These are phyloP conservation scores for Glebionis coronaria DNA, from an alignment of 129 eudicot genomes.

Conservation along the genomic window DNA sequence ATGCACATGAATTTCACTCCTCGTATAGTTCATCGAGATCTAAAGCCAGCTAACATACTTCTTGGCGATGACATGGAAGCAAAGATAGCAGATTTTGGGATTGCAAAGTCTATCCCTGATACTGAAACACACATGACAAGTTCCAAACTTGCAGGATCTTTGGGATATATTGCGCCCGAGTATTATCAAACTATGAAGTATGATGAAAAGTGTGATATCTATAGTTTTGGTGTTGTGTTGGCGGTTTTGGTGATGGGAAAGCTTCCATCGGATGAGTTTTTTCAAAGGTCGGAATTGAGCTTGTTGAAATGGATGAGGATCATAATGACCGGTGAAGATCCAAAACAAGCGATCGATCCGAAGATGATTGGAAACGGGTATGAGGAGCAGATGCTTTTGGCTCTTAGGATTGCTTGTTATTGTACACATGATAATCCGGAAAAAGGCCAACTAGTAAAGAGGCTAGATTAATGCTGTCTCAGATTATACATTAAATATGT, in stretches of 20 bases:
- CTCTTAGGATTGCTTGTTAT: conserved; percentile 72
- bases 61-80: too few species aligned
- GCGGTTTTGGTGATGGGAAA: neutral
- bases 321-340: conserved; percentile 65
- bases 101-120: neutral
- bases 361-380: conserved; percentile 56
- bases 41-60: too few species aligned
- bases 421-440: conserved; percentile 64
- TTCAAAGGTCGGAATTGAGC: neutral
- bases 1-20: neutral
- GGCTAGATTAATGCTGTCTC: too few species aligned
- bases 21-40: neutral
- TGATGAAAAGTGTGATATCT: neutral
- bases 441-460: conserved; percentile 77
- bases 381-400: conserved; percentile 75
- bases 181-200: neutral
- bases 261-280: neutral
- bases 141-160: neutral
- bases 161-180: neutral
- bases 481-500: too few species aligned
- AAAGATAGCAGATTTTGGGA: too few species aligned
- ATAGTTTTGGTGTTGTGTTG: neutral
- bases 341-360: conserved; percentile 55
- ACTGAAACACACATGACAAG: neutral
- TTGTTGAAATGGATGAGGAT: conserved; percentile 63